These are phyloP conservation scores for Ramaria rubella DNA, from an alignment of 768 basidiomycete genomes.

Conservation along the genomic window DNA sequence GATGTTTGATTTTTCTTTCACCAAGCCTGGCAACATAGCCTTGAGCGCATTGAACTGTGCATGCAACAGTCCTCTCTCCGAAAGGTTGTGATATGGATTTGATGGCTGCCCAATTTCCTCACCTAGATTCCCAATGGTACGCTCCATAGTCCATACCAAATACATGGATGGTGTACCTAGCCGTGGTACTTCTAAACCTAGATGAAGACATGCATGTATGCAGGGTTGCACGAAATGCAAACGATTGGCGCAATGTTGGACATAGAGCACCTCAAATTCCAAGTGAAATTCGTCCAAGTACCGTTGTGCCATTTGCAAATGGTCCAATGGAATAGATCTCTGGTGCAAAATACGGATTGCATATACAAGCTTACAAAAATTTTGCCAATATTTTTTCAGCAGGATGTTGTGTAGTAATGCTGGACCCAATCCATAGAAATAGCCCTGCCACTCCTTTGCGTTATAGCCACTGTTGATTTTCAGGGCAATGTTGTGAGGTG, in stretches of 20 bases:
- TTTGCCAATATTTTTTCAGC: conserved; percentile 20
- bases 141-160: background rate
- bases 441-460: conserved; percentile 21
- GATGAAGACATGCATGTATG: conserved; percentile 28
- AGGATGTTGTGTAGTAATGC: conserved; percentile 26
- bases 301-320: conserved; percentile 15
- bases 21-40: background rate
- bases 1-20: background rate
- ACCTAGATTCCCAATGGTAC: background rate
- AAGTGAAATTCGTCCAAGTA: conserved; percentile 21
- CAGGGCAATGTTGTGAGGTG: conserved; percentile 34
- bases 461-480: conserved; percentile 32
- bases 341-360: background rate
- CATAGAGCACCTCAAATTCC: conserved; percentile 34
- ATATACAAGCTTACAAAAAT: conserved; percentile 16
- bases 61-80: background rate
- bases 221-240: conserved; percentile 31
- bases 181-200: conserved; percentile 19
- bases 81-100: conserved; percentile 1
- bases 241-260: conserved; percentile 16
- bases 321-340: background rate
- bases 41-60: background rate
- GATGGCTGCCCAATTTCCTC: conserved; percentile 4
- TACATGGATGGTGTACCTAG: conserved; percentile 16
- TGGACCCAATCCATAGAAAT: conserved; percentile 28